Evolutionary conservation across 1,284 basidiomycete genomes (phyloP).

Genomic region (Mycosarcoma maydis): DNA sequence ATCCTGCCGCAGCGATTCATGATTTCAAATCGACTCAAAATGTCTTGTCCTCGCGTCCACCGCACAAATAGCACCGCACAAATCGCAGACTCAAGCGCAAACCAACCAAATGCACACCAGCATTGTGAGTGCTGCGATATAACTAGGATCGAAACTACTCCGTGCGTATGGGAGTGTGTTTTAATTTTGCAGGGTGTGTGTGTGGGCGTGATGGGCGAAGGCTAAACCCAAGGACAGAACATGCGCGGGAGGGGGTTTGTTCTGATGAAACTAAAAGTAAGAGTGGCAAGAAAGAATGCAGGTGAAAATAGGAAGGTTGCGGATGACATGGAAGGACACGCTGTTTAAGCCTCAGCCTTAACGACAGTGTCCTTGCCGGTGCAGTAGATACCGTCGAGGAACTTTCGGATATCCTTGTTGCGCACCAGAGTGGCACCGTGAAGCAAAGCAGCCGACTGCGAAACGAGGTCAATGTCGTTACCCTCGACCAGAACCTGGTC

Average conservation of each 20-base stretch:
- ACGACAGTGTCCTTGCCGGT: conserved; percentile 76
- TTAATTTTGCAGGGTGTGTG: conserved; percentile 34
- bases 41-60: too few relatives aligned
- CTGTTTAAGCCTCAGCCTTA: conserved; percentile 72
- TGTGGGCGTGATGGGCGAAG: conserved; percentile 4
- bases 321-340: background rate
- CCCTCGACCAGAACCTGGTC: conserved; percentile 71
- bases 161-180: conserved; percentile 28
- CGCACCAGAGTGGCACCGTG: conserved; percentile 66
- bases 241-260: too few relatives aligned
- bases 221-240: too few relatives aligned
- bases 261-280: conserved; percentile 27
- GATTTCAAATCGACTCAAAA: too few relatives aligned
- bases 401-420: conserved; percentile 71
- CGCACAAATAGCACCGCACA: too few relatives aligned
- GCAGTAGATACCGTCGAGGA: conserved; percentile 79
- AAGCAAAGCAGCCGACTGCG: conserved; percentile 65
- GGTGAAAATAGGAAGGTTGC: conserved; percentile 2
- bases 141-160: conserved; percentile 36
- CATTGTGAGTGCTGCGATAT: too few relatives aligned
- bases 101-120: too few relatives aligned
- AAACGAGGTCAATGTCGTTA: conserved; percentile 71
- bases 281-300: conserved; percentile 10
- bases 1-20: too few relatives aligned
- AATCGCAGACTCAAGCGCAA: too few relatives aligned